Base-by-base conservation (phyloP, 2,329 filamentous ascomycete genomes). In the Coccinonectria pachysandricola region DNA sequence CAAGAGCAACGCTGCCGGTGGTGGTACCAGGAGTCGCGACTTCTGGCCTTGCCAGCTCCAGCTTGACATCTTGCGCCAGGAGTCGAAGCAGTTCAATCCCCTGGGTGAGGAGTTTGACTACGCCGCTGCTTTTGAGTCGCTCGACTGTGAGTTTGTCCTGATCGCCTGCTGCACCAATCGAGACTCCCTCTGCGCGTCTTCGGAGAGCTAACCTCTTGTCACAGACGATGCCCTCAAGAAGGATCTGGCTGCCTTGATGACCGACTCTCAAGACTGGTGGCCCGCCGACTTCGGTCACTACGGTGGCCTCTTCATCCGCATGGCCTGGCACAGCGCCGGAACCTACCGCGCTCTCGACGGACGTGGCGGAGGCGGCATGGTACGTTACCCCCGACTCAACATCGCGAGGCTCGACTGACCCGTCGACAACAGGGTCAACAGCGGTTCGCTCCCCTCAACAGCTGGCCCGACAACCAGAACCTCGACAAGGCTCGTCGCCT, bases 231-330 rank as follows among this genome's bases (percentile, higher is more conserved):
- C 58, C 14, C 55, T 86, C 42, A 86, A 86, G 72, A 76, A 80
- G 57, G 81, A 87, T 49, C 56, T 87, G 6, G 44, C 60, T n/a
- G 63, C 59, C 11, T 50, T 86, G 45, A 79, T 85, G 75, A 86
- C 80, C 26, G 74, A 83, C 50, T 85, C 79, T 3, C 75, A 86
- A 57, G 75, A 81, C 20, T 85, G 71, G 72, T 87, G 81, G 81
- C 81, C 81, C 1, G 81, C 81, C 16, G 81, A 87, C 50, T 83
- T 80, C 46, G 80, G 80, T 30, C 78, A 85, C 64, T 87, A 86
- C 43, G 80, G 80, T 39, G 79, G 80, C 53, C 67, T 86, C 15
- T 85, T 87, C 54, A 67, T 87, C 49, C 78, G 81, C 31, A 76
- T 86, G 76, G 75, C 79, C 34, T 87, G 81, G 81, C 81, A 86